Evolutionary conservation across 2,329 filamentous ascomycete genomes (phyloP).

Genomic region (Emericellopsis atlantica): DNA sequence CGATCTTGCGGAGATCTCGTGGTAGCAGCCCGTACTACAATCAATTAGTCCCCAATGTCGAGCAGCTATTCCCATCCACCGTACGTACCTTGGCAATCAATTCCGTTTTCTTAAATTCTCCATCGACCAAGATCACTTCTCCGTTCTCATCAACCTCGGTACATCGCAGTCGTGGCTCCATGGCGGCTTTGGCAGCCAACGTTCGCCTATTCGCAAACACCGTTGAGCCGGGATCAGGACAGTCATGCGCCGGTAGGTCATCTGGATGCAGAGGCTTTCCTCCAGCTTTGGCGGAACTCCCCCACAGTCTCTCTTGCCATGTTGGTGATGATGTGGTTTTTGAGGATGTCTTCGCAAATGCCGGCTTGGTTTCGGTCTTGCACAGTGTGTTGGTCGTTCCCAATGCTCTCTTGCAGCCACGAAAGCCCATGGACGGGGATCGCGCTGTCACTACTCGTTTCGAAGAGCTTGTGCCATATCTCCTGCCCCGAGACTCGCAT

Average conservation of each 20-base stretch:
- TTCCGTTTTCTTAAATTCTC: constrained; percentile 96
- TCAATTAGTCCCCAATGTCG: background rate
- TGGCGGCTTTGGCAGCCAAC: constrained; percentile 61
- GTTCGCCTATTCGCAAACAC: constrained; percentile 60
- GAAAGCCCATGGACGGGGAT: no score
- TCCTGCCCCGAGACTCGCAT: background rate
- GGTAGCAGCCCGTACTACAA: constrained; percentile 77
- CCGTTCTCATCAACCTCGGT: constrained; percentile 92
- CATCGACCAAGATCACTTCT: constrained; percentile 82
- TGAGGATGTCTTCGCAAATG: no score
- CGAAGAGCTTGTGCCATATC: no score
- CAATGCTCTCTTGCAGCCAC: constrained; percentile 8
- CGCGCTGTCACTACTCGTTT: background rate
- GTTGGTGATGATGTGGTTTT: constrained; percentile 6
- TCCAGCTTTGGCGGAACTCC: constrained; percentile 21
- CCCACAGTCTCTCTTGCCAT: constrained; percentile 39
- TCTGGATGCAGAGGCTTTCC: constrained; percentile 36
- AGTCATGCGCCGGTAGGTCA: constrained; percentile 45
- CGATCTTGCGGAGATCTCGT: constrained; percentile 92
- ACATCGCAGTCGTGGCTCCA: constrained; percentile 78
- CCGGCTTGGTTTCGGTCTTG: constrained; percentile 8
- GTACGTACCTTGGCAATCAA: constrained; percentile 72
- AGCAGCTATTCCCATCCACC: no score
- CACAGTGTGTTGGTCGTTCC: constrained; percentile 13
- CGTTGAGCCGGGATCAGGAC: constrained; percentile 40